Evolutionary conservation across 1,284 basidiomycete genomes (phyloP), one percentile per base, ranked within the genome.

Genomic region (Cryptococcus sp.): DNA sequence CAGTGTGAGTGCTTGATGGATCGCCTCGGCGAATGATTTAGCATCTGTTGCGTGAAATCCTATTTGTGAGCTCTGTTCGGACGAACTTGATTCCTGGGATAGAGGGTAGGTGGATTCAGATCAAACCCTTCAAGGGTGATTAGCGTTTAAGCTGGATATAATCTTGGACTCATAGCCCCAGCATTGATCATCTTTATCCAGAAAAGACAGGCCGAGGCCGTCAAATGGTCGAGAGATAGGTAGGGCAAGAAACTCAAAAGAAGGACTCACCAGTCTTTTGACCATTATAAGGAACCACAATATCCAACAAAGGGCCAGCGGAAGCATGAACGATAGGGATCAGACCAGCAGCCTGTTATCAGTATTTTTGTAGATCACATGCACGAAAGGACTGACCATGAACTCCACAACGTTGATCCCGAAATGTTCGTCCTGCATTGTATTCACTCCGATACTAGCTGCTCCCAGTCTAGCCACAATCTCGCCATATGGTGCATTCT

Each of bases 371-470:
- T 34, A n/a, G 16, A 22, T 14, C 14, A 32, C 11, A 47, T 21
- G 34, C 31, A 46, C 48, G 28, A 19, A 53, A 21, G 22, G 32
- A 72, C 82, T 52, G 49, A 88, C 91, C 93, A 98, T 94, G 64
- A 90, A 94, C 72, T 99, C 94, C 7, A 98, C 94, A 18, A 99
- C 82, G 63, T 93, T 96, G 71, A 99, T 98, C 1, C 96, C 96
- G 63, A 98, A 98, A 71, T 99, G 94, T 73, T 99, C 96, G 68
- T 98, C 93, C 1, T 93, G 83, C 94, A 99, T 99, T 3, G 94
- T 98, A 67, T 89, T 94, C 22, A 98, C 70, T 0, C 96, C 94
- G 4, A 97, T 80, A 53, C 85, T 88, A 0, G 91, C 85, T 14
- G 76, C 75, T 1, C 83, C 81, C 1, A 98, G 79, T 76, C 84